Base-by-base conservation (phyloP, 768 basidiomycete genomes). In the Boletus sensibilis region DNA sequence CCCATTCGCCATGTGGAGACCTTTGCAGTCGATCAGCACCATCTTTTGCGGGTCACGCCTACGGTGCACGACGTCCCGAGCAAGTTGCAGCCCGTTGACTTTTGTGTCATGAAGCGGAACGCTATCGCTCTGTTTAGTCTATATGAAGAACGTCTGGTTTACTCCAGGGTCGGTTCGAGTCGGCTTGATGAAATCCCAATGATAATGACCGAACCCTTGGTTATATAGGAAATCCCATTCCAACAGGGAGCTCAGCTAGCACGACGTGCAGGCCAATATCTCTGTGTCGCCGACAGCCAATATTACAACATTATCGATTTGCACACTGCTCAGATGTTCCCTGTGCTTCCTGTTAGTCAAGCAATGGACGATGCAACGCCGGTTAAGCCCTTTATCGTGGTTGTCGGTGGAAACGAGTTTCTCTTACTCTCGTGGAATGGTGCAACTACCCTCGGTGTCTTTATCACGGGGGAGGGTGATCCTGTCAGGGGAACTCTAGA, bases 401-500 rank as follows among this genome's bases (percentile, higher is more conserved):
- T 92, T 23, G 82, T 95, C 25, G 78, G 81, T 35, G 83, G 83
- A 31, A 83, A 82, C 60, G 94, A 97, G 70, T 97, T 94, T 62
- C 79, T 98, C 41, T 79, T 97, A 21, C 77, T 92, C 16, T 90
- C 90, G 2, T 94, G 88, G 82, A 94, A 87, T 1, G 95, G 92
- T 14, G 74, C 78, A 4, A 84, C 81, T 50, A 90, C 91, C 0
- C 76, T 98, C 39, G 95, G 95, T 0, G 75, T 98, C 11, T 98
- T 98, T 63, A 79, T 98, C 60, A 92, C 82, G 14, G 82, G 85
- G 0, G 82, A 84, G 2, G 94, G 93, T 0, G 94, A 96, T 70
- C 93, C 95, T 5, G 87, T 93, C 9, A 81, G 94, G 44, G 94
- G 94, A 2, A 95, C 94, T 2, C 74, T 97, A 42, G 83, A 92